Evolutionary conservation across 1,284 basidiomycete species (phyloP).

Genomic region (Fistulina hepatica): DNA sequence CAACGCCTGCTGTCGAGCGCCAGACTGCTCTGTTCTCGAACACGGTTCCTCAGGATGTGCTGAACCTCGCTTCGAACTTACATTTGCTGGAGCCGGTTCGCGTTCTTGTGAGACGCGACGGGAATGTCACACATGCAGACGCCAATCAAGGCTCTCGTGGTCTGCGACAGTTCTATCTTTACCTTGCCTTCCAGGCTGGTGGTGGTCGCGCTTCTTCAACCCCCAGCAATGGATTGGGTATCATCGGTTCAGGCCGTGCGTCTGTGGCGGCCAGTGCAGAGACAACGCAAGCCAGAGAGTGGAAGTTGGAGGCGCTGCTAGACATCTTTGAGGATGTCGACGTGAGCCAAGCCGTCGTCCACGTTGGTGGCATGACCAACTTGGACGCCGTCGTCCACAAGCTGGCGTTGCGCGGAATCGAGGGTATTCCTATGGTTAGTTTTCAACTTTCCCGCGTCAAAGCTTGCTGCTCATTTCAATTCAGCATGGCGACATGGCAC

Average conservation of each 20-base stretch:
- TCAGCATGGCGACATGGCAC: slow-evolving; percentile 81
- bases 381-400: slow-evolving; percentile 85
- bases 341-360: slow-evolving; percentile 74
- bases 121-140: slow-evolving; percentile 68
- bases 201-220: slow-evolving; percentile 50
- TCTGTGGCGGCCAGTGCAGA: slow-evolving; percentile 64
- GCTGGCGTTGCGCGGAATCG: slow-evolving; percentile 74
- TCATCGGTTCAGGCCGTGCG: slow-evolving; percentile 81
- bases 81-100: slow-evolving; percentile 91
- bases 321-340: slow-evolving; percentile 91
- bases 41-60: slow-evolving; percentile 87
- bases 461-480: slow-evolving; percentile 10
- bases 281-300: slow-evolving; percentile 83
- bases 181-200: slow-evolving; percentile 83
- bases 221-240: slow-evolving; percentile 63
- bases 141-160: slow-evolving; percentile 67
- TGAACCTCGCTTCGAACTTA: slow-evolving; percentile 80
- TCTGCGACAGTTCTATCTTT: slow-evolving; percentile 87
- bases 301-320: slow-evolving; percentile 92
- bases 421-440: slow-evolving; percentile 74
- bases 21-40: slow-evolving; percentile 97
- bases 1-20: slow-evolving; percentile 50
- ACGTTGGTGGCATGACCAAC: slow-evolving; percentile 79
- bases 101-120: slow-evolving; percentile 92
- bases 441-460: not conserved